phyloP scores from a whole-genome alignment of 148 eudicot genomes.

The Rheum nobile region DNA sequence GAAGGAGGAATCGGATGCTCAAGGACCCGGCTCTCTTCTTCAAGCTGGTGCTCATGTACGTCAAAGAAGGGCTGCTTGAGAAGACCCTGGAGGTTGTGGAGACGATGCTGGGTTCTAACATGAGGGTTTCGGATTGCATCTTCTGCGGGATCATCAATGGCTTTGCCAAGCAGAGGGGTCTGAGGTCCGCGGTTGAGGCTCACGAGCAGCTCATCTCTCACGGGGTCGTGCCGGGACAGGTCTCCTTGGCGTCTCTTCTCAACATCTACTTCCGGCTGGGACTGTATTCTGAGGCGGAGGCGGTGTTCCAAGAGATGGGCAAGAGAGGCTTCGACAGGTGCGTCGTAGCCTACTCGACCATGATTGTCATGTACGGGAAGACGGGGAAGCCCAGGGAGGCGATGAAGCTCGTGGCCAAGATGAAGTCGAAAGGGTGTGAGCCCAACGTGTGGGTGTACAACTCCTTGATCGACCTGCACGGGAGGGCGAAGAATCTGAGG shows the following conservation, averaged over 20 bases:
- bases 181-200: slow-evolving; percentile 32
- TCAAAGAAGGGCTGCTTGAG: slow-evolving; percentile 51
- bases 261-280: slow-evolving; percentile 54
- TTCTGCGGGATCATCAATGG: slow-evolving; percentile 81
- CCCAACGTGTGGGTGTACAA: slow-evolving; percentile 96
- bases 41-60: slow-evolving; percentile 63
- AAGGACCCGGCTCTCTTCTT: slow-evolving; percentile 71
- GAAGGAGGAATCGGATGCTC: slow-evolving; percentile 50
- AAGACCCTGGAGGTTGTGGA: slow-evolving; percentile 47
- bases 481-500: slow-evolving; percentile 43
- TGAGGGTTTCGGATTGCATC: slow-evolving; percentile 74
- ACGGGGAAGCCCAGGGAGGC: slow-evolving; percentile 58
- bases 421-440: slow-evolving; percentile 74
- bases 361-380: slow-evolving; percentile 79
- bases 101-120: slow-evolving; percentile 34
- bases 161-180: slow-evolving; percentile 58
- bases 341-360: slow-evolving; percentile 84
- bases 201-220: slow-evolving; percentile 36
- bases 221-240: slow-evolving; percentile 78
- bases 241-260: slow-evolving; percentile 68
- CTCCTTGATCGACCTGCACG: slow-evolving; percentile 64
- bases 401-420: slow-evolving; percentile 66
- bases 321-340: slow-evolving; percentile 62
- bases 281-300: slow-evolving; percentile 41
- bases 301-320: slow-evolving; percentile 51